Evolutionary conservation across 192 early-diverging fungal genomes (phyloP), one percentile per base, ranked within the genome.

Genomic region (Coemansia sp.): DNA sequence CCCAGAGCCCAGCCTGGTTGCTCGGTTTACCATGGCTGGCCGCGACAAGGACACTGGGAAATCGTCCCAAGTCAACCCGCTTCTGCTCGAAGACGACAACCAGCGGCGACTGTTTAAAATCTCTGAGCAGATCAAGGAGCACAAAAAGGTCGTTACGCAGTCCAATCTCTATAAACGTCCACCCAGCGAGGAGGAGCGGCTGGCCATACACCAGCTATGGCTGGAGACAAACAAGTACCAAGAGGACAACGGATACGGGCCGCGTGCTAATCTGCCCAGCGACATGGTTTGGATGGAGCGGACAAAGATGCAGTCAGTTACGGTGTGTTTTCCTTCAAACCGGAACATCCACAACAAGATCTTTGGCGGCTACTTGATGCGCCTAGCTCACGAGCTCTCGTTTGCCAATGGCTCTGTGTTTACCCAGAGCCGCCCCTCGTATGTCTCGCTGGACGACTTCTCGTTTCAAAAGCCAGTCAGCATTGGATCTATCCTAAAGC

Each of bases 11-110:
- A 84, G 91, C 49, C 73, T 94, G 15, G 71, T 80, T 13, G 89
- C 92, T 15, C 83, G 87, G 56, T 92, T 96, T 58, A 91, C 88
- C 5, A 96, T 94, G 92, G 93, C 90, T 26, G 86, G 87, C 2
- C 70, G 84, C 22, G 85, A 93, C 65, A 77, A 88, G 5, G 51
- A 70, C 25, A 90, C 89, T 1, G 78, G 77, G 29, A 87, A 86
- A 54, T 66, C 89, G 4, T 81, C 77, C 5, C 77, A 82, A 38
- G 81, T 93, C n/a, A 88, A 88, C 51, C 86, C 86, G 26, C 64
- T 96, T 33, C 59, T 69, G 8, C 61, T 92, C 32, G 83, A 87
- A 19, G 86, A 85, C 13, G 88, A 88, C 10, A 68, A 83, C 53
- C 87, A 96, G 64, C 78, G 86, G 34, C 68, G 78, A 3, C 68